phyloP scores from a whole-genome alignment of 495 filamentous ascomycete species.

The Bombardia bombarda region DNA sequence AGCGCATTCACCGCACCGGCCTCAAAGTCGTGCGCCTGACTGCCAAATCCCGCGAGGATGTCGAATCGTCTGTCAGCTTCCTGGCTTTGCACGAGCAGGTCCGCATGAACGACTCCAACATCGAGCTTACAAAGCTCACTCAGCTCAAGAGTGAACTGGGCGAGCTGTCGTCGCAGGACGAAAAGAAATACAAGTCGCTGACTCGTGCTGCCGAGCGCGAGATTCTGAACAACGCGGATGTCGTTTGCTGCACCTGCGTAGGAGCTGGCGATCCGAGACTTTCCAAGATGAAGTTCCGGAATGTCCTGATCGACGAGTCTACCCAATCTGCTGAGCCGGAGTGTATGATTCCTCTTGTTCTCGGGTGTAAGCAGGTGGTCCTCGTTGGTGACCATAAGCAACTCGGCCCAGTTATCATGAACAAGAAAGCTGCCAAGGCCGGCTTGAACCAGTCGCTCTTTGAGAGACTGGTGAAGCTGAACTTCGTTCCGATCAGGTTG shows the following conservation, averaged over 20 bases:
- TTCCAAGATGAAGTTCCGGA: conserved; percentile 94
- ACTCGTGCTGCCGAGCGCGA: conserved; percentile 92
- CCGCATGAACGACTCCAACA: conserved; percentile 91
- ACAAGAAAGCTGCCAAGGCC: conserved; percentile 98
- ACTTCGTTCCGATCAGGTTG: conserved; percentile 85
- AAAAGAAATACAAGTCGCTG: conserved; percentile 95
- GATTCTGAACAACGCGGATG: conserved; percentile 91
- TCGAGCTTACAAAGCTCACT: conserved; percentile 82
- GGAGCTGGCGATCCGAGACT: conserved; percentile 94
- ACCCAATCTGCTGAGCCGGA: conserved; percentile 99
- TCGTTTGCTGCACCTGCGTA: conserved; percentile 98
- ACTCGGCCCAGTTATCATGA: conserved; percentile 98
- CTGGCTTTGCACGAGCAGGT: conserved; percentile 95
- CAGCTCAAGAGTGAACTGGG: conserved; percentile 88
- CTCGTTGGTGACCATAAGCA: conserved; percentile 98
- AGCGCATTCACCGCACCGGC: conserved; percentile 90
- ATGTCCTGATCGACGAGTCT: conserved; percentile 95
- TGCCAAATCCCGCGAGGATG: conserved; percentile 96
- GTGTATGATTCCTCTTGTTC: conserved; percentile 96
- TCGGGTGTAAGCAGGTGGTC: conserved; percentile 97
- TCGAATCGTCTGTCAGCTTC: conserved; percentile 92
- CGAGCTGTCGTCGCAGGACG: conserved; percentile 90
- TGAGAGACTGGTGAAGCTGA: conserved; percentile 88
- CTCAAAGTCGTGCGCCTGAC: conserved; percentile 97
- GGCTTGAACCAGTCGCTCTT: conserved; percentile 97